Percentiles rank a stretch among this genome's conserved stretches.
Evolutionary conservation across 106 monocot genomes (phyloP).

Genomic region (Dendrobium huoshanense): DNA sequence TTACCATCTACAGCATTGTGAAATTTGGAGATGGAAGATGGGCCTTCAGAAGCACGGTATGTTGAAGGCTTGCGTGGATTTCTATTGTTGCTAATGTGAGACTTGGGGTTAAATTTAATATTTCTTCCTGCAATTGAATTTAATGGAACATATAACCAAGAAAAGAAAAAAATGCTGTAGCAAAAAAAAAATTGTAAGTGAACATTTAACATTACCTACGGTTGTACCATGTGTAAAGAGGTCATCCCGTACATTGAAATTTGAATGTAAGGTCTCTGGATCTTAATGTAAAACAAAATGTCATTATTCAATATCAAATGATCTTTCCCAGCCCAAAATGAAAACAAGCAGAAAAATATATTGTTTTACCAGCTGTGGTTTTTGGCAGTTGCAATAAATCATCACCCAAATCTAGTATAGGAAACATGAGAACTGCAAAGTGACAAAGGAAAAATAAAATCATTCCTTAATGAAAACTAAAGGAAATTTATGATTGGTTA

Average conservation of each 20-base stretch:
- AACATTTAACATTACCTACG: not conserved
- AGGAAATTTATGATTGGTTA: not conserved
- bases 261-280: not conserved
- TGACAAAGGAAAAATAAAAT: not conserved
- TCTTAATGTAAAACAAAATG: not conserved
- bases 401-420: not conserved
- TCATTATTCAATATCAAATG: not conserved
- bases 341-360: not conserved
- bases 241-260: not conserved
- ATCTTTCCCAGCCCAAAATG: not conserved
- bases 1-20: not conserved
- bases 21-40: not conserved
- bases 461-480: not conserved
- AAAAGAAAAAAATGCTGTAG: not conserved
- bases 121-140: conserved; percentile 1
- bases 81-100: not conserved
- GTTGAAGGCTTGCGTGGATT: not conserved
- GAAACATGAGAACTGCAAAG: not conserved
- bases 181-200: not conserved
- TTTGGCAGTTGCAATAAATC: not conserved
- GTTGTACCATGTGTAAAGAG: not conserved
- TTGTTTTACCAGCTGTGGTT: not conserved
- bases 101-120: not conserved
- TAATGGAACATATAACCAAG: not conserved
- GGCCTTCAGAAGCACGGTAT: not conserved